These are phyloP conservation scores for Cutaneotrichosporon sp. DNA, from an alignment of 1,284 basidiomycete species.

Conservation along the genomic window DNA sequence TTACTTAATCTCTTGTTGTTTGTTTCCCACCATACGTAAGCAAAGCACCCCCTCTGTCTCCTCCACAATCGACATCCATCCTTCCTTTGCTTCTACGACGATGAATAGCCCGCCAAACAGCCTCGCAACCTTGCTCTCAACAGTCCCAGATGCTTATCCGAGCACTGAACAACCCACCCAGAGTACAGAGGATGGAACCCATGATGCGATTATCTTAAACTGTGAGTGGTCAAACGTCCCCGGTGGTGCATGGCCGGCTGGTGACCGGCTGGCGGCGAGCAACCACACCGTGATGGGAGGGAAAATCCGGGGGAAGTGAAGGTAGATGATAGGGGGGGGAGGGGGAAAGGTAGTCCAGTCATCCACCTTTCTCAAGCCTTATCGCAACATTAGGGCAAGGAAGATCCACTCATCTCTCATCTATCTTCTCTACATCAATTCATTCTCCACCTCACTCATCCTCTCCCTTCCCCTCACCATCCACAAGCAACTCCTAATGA, in stretches of 20 bases:
- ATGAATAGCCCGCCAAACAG: slow-evolving; percentile 12
- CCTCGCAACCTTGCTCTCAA: slow-evolving; percentile 6
- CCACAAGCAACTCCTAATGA: background rate
- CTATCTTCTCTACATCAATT: background rate
- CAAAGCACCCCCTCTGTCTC: background rate
- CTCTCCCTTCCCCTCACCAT: background rate
- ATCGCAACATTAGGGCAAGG: no score
- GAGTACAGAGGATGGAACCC: slow-evolving; percentile 6
- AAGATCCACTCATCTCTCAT: background rate
- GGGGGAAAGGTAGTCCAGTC: no score
- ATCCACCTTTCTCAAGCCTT: no score
- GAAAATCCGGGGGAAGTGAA: no score
- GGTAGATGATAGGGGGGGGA: no score
- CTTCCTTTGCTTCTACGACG: background rate
- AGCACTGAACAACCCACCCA: background rate
- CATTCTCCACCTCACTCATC: background rate
- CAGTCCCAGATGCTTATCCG: background rate
- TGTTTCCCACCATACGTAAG: slow-evolving; percentile 5
- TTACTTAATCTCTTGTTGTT: background rate
- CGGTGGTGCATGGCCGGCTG: background rate
- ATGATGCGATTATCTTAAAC: slow-evolving; percentile 12
- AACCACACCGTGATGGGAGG: no score
- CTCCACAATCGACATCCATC: slow-evolving; percentile 5
- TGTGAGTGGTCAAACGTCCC: slow-evolving; percentile 10
- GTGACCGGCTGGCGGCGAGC: no score